These are phyloP conservation scores for Fusarium humuli DNA, from an alignment of 2,329 filamentous ascomycete species.

Conservation along the genomic window DNA sequence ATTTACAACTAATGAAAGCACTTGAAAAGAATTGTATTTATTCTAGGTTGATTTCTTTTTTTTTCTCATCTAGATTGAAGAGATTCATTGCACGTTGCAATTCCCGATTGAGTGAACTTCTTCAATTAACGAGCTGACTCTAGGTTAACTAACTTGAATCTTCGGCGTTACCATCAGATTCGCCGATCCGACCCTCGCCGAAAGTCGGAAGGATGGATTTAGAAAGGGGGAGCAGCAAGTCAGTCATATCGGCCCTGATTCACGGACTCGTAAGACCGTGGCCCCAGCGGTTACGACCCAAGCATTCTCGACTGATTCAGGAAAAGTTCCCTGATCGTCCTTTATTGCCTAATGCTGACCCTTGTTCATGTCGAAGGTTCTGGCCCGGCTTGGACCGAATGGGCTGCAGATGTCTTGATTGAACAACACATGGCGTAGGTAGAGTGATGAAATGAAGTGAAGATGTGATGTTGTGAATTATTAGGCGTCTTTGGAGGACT, in stretches of 20 bases:
- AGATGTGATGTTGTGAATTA: neutral
- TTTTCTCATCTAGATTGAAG: no score
- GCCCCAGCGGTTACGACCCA: conserved; percentile 17
- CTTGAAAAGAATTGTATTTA: no score
- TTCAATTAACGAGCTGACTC: accelerated
- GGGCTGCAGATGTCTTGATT: no score
- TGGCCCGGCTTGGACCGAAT: neutral
- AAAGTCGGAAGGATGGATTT: conserved; percentile 12
- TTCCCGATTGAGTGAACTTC: no score
- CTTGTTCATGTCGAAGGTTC: conserved; percentile 16
- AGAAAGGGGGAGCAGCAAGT: conserved; percentile 17
- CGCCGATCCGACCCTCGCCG: conserved; percentile 22
- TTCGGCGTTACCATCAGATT: no score
- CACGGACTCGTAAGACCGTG: conserved; percentile 27
- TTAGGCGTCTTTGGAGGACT: neutral
- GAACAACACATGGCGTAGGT: neutral
- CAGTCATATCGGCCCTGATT: conserved; percentile 29
- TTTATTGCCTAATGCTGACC: neutral
- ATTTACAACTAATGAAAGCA: no score
- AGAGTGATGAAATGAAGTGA: neutral
- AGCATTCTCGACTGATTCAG: conserved; percentile 14
- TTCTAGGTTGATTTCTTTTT: no score
- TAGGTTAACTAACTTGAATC: accelerated
- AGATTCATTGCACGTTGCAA: no score
- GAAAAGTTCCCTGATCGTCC: neutral